phyloP scores from a whole-genome alignment of 805 yeast genomes.

The Tetrapisispora iriomotensis region DNA sequence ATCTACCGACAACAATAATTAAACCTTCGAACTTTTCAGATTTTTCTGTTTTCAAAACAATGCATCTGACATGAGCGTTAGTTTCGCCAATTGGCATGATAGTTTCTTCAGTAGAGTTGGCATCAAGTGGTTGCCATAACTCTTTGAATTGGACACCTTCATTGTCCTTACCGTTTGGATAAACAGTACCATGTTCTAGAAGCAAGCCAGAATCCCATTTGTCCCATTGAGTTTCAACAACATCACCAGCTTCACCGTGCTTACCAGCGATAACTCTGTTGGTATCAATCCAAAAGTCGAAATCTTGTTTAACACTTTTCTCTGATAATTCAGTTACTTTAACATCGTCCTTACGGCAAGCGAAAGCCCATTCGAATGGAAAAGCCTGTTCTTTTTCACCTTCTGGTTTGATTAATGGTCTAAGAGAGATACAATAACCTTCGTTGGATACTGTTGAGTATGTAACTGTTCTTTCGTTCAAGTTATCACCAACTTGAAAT shows the following conservation, averaged over 20 bases:
- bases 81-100: constrained; percentile 7
- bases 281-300: constrained; percentile 24
- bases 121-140: constrained; percentile 30
- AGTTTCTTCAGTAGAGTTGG: constrained; percentile 15
- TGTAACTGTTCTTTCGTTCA: constrained; percentile 26
- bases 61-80: constrained; percentile 13
- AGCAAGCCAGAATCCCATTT: constrained; percentile 27
- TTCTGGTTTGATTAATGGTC: constrained; percentile 28
- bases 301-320: constrained; percentile 17
- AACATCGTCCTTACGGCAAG: constrained; percentile 38
- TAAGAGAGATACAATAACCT: constrained; percentile 30
- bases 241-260: constrained; percentile 22
- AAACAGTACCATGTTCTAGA: constrained; percentile 27
- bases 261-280: constrained; percentile 21
- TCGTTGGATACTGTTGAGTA: constrained; percentile 25
- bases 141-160: constrained; percentile 25
- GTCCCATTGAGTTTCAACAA: constrained; percentile 23
- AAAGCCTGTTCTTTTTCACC: constrained; percentile 25
- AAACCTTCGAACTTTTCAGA: constrained; percentile 21
- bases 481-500: constrained; percentile 21
- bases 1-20: constrained; percentile 25
- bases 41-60: constrained; percentile 21
- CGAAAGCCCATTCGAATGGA: constrained; percentile 52
- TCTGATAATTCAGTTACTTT: constrained; percentile 27
- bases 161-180: constrained; percentile 23